Evolutionary conservation across 495 filamentous ascomycete genomes (phyloP).

Genomic region (Aspergillus hancockii): DNA sequence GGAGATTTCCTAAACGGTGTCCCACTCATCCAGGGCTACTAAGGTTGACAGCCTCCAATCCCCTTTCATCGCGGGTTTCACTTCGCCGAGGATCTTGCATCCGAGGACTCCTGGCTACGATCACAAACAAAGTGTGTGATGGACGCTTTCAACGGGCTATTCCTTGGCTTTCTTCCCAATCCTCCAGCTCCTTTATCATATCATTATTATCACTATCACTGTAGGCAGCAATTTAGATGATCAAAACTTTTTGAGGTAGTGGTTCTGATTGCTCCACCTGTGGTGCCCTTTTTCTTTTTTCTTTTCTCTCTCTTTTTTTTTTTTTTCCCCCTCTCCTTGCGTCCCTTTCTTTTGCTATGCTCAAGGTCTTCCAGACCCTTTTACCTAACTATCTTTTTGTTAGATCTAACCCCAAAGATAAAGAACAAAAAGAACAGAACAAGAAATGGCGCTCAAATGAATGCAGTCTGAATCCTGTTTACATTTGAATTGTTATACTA

Average conservation of each 20-base stretch:
- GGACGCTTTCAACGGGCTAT: not conserved
- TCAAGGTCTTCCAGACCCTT: not conserved
- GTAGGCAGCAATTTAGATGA: not conserved
- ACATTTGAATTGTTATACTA: not conserved
- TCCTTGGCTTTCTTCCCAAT: not conserved
- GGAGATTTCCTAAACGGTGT: slow-evolving; percentile 22
- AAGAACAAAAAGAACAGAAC: not conserved
- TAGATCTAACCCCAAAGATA: not conserved
- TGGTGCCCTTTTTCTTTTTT: not conserved
- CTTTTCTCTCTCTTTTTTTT: not conserved
- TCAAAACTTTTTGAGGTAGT: not conserved
- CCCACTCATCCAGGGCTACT: slow-evolving; percentile 17
- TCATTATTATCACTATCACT: not conserved
- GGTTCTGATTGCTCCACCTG: not conserved
- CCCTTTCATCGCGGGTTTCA: slow-evolving; percentile 20
- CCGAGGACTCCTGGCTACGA: slow-evolving; percentile 28
- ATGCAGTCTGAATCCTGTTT: not conserved
- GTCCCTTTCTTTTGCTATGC: not conserved
- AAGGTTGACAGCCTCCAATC: slow-evolving; percentile 28
- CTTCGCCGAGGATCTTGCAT: slow-evolving; percentile 27
- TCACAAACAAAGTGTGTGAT: slow-evolving; percentile 14
- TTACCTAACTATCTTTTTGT: not conserved
- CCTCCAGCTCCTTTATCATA: not conserved
- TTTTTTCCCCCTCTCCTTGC: not conserved
- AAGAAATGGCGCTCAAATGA: not conserved